phyloP scores from a whole-genome alignment of 78 protist species.

The Capsaspora owczarzaki region DNA sequence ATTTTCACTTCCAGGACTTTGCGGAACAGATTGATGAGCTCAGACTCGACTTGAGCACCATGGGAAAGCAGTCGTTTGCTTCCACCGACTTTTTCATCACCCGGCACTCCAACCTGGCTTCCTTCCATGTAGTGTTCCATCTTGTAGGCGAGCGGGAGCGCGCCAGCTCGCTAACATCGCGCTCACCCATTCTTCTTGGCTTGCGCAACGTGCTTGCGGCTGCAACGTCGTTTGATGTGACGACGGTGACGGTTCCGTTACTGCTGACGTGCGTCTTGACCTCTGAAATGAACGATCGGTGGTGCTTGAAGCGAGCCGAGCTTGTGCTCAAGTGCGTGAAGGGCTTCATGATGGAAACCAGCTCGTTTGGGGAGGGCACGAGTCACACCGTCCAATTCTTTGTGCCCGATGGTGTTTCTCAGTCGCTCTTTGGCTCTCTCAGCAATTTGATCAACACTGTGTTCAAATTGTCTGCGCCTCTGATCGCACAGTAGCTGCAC shows the following conservation, averaged over 20 bases:
- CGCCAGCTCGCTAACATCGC: not conserved
- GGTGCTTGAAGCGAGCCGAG: not conserved
- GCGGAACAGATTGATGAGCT: not conserved
- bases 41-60: not conserved
- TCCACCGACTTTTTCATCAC: not conserved
- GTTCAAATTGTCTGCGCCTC: not conserved
- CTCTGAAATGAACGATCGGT: not conserved
- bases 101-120: not conserved
- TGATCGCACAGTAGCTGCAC: no score
- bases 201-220: not conserved
- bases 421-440: not conserved
- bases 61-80: not conserved
- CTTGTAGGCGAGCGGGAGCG: not conserved
- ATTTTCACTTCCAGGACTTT: not conserved
- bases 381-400: not conserved
- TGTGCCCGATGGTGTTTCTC: not conserved
- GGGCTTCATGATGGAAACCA: constrained; percentile 2
- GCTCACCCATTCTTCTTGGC: not conserved
- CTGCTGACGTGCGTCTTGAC: not conserved
- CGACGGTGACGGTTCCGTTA: not conserved
- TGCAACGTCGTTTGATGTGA: not conserved
- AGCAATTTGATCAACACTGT: not conserved
- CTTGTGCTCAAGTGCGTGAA: constrained; percentile 3
- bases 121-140: not conserved
- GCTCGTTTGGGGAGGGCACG: not conserved